A percentile compares a stretch with the other conserved stretches of the same genome.
Evolutionary conservation across 2,329 filamentous ascomycete species (phyloP).

Genomic region (Didymella pomorum): DNA sequence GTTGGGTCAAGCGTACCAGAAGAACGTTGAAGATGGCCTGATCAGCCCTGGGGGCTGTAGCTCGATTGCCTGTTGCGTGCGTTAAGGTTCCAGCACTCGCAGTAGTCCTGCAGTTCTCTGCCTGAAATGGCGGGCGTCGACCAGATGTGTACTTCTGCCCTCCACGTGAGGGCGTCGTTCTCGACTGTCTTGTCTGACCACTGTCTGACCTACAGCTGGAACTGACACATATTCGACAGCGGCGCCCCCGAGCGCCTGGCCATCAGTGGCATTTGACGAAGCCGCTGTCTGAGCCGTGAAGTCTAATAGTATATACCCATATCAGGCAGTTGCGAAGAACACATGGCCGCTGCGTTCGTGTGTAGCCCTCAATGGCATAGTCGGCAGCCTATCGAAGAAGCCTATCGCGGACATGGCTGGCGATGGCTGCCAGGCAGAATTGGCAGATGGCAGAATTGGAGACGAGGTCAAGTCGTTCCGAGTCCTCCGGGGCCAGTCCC

Average conservation of each 20-base stretch:
- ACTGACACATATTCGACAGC: not conserved
- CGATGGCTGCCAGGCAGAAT: not conserved
- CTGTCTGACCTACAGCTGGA: conserved; percentile 1
- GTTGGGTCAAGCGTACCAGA: conserved; percentile 13
- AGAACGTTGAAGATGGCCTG: conserved; percentile 2
- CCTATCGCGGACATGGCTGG: conserved; percentile 5
- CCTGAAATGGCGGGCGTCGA: conserved; percentile 1
- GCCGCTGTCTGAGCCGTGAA: not conserved
- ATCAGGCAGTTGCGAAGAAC: conserved; percentile 11
- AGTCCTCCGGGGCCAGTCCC: conserved; percentile 7
- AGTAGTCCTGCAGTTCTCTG: conserved; percentile 7
- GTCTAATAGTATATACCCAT: not conserved
- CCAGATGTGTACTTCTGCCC: conserved; percentile 4
- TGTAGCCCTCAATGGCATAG: conserved; percentile 6
- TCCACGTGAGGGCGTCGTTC: conserved; percentile 5
- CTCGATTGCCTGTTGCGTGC: conserved; percentile 8
- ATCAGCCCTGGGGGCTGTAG: conserved; percentile 5
- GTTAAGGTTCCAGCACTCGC: conserved; percentile 4
- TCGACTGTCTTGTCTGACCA: conserved; percentile 5
- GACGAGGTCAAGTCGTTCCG: not conserved
- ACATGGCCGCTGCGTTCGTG: conserved; percentile 11
- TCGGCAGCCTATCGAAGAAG: not conserved
- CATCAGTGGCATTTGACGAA: not conserved
- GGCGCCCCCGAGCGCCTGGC: not conserved
- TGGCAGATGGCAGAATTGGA: not conserved